Evolutionary conservation across 768 basidiomycete species (phyloP).

Genomic region (Russula sp.): DNA sequence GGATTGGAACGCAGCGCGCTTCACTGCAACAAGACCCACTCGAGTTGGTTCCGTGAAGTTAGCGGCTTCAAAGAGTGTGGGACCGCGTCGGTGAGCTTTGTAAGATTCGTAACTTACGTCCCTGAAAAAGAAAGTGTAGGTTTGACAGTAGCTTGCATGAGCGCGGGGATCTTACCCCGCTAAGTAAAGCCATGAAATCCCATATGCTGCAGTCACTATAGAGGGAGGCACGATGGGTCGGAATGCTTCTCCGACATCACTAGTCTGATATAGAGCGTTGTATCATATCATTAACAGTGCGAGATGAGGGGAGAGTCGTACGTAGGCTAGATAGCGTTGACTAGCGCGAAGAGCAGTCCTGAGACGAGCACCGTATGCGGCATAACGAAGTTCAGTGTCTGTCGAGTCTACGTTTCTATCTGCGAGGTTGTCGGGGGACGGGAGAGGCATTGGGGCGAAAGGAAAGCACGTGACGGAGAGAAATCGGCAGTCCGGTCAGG

Average conservation of each 20-base stretch:
- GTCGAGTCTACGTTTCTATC: constrained; percentile 62
- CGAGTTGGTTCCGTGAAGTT: constrained; percentile 69
- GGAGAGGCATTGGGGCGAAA: constrained; percentile 17
- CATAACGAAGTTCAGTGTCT: constrained; percentile 66
- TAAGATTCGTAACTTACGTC: constrained; percentile 82
- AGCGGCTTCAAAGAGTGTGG: constrained; percentile 61
- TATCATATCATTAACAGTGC: constrained; percentile 30
- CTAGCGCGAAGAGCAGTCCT: constrained; percentile 70
- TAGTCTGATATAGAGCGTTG: constrained; percentile 48
- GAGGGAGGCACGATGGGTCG: constrained; percentile 71
- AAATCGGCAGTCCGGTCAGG: too few relatives aligned
- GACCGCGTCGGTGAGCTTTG: constrained; percentile 68
- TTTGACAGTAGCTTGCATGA: background rate
- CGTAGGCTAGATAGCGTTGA: constrained; percentile 75
- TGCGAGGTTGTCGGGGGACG: constrained; percentile 55
- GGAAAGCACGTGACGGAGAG: constrained; percentile 16
- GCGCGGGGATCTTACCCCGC: constrained; percentile 45
- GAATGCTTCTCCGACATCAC: constrained; percentile 82
- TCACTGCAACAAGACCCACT: constrained; percentile 64
- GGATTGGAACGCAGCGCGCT: constrained; percentile 77
- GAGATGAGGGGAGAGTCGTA: constrained; percentile 36
- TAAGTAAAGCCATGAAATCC: constrained; percentile 79
- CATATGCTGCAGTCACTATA: constrained; percentile 74
- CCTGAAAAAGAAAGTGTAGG: constrained; percentile 34
- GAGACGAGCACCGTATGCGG: constrained; percentile 76